A percentile compares a stretch with the other conserved stretches of the same genome.
Conservation (phyloP, 179 eudicot species). For the Camellia oleifera region DNA sequence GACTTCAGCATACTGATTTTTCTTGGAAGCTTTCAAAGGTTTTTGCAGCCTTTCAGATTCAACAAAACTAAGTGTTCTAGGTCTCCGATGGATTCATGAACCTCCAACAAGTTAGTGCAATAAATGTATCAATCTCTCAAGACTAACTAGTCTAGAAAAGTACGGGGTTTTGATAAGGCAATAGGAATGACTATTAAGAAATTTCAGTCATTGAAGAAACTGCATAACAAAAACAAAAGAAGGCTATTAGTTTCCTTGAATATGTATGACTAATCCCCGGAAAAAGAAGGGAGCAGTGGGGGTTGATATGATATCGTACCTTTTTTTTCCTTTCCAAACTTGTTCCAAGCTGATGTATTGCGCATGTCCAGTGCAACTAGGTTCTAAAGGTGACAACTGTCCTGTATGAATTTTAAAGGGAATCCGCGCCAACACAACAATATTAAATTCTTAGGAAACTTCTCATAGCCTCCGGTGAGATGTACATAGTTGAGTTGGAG, state of each 20-base stretch:
- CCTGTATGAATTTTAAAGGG: not conserved
- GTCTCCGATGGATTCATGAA: conserved; percentile 2
- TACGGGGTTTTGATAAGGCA: not conserved
- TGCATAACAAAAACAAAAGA: not conserved
- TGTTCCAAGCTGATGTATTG: not conserved
- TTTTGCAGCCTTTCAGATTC: not conserved
- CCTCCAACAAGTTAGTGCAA: not conserved
- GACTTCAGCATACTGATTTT: not conserved
- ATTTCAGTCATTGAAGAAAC: not conserved
- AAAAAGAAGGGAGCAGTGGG: too few relatives aligned
- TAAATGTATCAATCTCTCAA: conserved; percentile 3
- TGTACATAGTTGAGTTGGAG: not conserved
- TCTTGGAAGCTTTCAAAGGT: not conserved
- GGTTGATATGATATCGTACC: not conserved
- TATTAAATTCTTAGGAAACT: not conserved
- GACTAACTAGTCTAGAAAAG: not conserved
- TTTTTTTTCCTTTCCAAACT: not conserved
- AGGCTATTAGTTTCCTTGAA: too few relatives aligned
- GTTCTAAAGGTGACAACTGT: not conserved
- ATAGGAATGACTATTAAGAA: not conserved
- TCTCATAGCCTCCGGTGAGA: not conserved
- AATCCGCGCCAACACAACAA: conserved; percentile 3
- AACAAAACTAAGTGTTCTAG: not conserved
- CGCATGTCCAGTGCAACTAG: not conserved
- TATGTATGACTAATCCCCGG: too few relatives aligned